Evolutionary conservation across 2,329 filamentous ascomycete genomes (phyloP).

Genomic region (Berkeleyomyces rouxiae): DNA sequence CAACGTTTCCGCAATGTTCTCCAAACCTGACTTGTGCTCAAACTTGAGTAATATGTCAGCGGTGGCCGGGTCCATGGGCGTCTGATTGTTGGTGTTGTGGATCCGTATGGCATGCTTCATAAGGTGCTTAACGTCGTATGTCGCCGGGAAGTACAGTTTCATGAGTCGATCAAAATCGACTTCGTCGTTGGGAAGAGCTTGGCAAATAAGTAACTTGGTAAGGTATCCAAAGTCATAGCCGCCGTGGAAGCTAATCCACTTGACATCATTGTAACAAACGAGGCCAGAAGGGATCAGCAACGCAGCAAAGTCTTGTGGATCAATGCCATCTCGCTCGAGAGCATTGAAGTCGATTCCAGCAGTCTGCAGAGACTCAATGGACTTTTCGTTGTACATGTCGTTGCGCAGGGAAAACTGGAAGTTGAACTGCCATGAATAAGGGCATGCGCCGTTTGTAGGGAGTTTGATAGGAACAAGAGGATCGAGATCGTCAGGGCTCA

Average conservation of each 20-base stretch:
- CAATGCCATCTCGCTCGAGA: constrained; percentile 77
- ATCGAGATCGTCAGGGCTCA: constrained; percentile 29
- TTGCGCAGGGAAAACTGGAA: constrained; percentile 89
- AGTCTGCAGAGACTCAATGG: constrained; percentile 76
- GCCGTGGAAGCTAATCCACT: constrained; percentile 95
- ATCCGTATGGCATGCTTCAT: constrained; percentile 75
- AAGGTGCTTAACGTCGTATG: constrained; percentile 94
- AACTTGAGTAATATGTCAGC: constrained; percentile 67
- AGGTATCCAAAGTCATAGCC: constrained; percentile 97
- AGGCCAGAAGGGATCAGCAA: constrained; percentile 84
- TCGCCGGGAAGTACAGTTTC: constrained; percentile 79
- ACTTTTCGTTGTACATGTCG: constrained; percentile 96
- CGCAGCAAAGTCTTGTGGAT: constrained; percentile 74
- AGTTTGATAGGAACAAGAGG: constrained; percentile 21
- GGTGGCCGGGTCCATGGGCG: constrained; percentile 45
- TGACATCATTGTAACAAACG: constrained; percentile 70
- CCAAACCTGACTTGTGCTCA: constrained; percentile 78
- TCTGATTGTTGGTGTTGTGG: constrained; percentile 45
- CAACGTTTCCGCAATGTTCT: constrained; percentile 84
- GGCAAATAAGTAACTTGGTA: constrained; percentile 78
- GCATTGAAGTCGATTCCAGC: constrained; percentile 84
- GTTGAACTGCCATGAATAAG: constrained; percentile 97
- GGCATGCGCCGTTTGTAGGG: constrained; percentile 37
- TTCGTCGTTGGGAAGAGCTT: constrained; percentile 74
- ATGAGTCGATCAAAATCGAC: constrained; percentile 77